Conservation (phyloP, 768 basidiomycete genomes). For the Paxillus rubicundulus region DNA sequence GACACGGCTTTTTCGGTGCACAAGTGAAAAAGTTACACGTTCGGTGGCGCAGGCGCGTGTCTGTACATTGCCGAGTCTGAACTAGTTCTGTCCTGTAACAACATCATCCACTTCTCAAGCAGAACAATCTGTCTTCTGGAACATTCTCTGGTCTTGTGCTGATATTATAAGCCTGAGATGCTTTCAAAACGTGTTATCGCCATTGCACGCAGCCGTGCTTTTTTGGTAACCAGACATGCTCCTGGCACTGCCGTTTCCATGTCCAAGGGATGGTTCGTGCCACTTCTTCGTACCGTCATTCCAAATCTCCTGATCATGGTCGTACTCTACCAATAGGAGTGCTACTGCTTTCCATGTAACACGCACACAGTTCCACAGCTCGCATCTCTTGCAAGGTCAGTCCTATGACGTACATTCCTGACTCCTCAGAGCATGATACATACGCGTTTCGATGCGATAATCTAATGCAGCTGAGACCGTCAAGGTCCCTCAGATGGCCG, state of each 20-base stretch:
- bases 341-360: slow-evolving; percentile 44
- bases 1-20: slow-evolving; percentile 3
- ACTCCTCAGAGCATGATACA: slow-evolving; percentile 9
- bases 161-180: slow-evolving; percentile 39
- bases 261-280: slow-evolving; percentile 49
- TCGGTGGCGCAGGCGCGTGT: slow-evolving; percentile 3
- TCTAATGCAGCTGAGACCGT: slow-evolving; percentile 72
- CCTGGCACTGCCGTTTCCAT: slow-evolving; percentile 33
- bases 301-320: slow-evolving; percentile 3
- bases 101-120: not conserved
- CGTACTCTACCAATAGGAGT: slow-evolving; percentile 36
- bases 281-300: not conserved
- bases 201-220: slow-evolving; percentile 58
- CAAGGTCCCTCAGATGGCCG: slow-evolving; percentile 97
- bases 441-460: slow-evolving; percentile 3
- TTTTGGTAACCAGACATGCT: slow-evolving; percentile 38
- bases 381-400: slow-evolving; percentile 67
- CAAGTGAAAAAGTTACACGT: not conserved
- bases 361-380: slow-evolving; percentile 66
- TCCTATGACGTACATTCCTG: slow-evolving; percentile 19
- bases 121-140: not conserved
- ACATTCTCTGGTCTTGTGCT: not conserved
- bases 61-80: not conserved
- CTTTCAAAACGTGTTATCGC: slow-evolving; percentile 69
- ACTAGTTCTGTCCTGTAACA: not conserved